Evolutionary conservation across 1,139 yeast genomes (phyloP).

Genomic region (Saccharomycopsis phalli): DNA sequence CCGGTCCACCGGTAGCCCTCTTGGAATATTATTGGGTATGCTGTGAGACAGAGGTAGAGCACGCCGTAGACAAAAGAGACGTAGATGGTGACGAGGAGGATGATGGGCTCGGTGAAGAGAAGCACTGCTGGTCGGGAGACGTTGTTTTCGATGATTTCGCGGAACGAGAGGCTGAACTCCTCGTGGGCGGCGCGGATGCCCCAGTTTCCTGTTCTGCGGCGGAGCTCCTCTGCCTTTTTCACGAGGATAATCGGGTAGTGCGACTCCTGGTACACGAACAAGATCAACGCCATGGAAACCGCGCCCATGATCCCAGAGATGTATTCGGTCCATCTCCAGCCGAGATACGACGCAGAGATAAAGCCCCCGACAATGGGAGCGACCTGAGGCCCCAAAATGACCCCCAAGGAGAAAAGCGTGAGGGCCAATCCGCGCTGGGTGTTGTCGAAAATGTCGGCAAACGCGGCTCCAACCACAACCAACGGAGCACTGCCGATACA

Average conservation of each 20-base stretch:
- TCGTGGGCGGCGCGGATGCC: constrained; percentile 82
- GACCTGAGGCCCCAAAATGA: constrained; percentile 66
- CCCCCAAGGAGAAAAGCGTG: constrained; percentile 54
- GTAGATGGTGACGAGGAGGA: constrained; percentile 55
- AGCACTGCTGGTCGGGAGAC: constrained; percentile 60
- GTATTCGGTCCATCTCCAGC: constrained; percentile 77
- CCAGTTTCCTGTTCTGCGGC: constrained; percentile 34
- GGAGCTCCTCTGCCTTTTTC: constrained; percentile 39
- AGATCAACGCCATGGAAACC: constrained; percentile 29
- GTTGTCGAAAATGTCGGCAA: constrained; percentile 66
- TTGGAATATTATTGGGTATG: constrained; percentile 66
- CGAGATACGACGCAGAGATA: constrained; percentile 42
- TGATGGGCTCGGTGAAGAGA: constrained; percentile 46
- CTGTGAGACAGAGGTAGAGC: constrained; percentile 66
- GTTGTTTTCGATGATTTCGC: constrained; percentile 61
- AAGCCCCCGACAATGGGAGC: constrained; percentile 72
- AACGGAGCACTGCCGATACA: constrained; percentile 72
- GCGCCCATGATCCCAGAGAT: constrained; percentile 54
- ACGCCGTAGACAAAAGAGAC: constrained; percentile 82
- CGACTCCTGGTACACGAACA: constrained; percentile 51
- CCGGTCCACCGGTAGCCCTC: constrained; percentile 48
- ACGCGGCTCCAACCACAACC: constrained; percentile 76
- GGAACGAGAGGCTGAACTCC: constrained; percentile 49
- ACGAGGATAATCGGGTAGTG: constrained; percentile 51
- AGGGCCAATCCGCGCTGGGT: constrained; percentile 59